These are phyloP conservation scores for Omphalotus guepiniiformis DNA, from an alignment of 768 basidiomycete genomes.

Conservation along the genomic window DNA sequence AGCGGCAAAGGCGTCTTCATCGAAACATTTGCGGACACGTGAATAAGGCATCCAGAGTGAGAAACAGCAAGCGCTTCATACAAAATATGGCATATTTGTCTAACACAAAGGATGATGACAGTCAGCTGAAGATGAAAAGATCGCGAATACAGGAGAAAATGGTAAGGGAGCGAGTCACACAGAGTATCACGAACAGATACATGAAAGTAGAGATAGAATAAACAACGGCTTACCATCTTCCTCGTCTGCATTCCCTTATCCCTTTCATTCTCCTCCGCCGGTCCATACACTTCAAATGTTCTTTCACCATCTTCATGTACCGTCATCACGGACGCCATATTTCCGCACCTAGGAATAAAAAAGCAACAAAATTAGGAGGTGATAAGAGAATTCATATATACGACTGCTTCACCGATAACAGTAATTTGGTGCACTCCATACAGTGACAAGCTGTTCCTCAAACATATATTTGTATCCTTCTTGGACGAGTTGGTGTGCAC, in stretches of 20 bases:
- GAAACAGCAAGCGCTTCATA: too few relatives aligned
- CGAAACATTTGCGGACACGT: too few relatives aligned
- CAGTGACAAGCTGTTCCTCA: conserved; percentile 85
- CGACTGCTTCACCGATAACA: conserved; percentile 67
- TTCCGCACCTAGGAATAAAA: too few relatives aligned
- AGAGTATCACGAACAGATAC: too few relatives aligned
- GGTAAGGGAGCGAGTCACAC: too few relatives aligned
- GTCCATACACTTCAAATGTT: conserved; percentile 79
- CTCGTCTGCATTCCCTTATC: conserved; percentile 77
- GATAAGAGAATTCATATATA: background rate
- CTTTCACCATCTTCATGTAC: conserved; percentile 64
- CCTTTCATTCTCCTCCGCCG: conserved; percentile 84
- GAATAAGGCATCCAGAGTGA: too few relatives aligned
- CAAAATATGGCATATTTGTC: conserved; percentile 8
- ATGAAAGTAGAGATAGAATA: too few relatives aligned
- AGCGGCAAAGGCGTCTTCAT: too few relatives aligned
- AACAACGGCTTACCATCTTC: conserved; percentile 53
- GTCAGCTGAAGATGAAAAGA: too few relatives aligned
- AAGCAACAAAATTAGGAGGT: too few relatives aligned
- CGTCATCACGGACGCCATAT: conserved; percentile 88
- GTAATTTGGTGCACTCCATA: conserved; percentile 91
- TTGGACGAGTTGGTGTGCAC: conserved; percentile 95
- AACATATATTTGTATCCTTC: conserved; percentile 98
- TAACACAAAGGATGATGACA: background rate
- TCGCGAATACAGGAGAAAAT: too few relatives aligned